Evolutionary conservation across 208 protist species (phyloP).

Genomic region (Leishmania lainsoni): DNA sequence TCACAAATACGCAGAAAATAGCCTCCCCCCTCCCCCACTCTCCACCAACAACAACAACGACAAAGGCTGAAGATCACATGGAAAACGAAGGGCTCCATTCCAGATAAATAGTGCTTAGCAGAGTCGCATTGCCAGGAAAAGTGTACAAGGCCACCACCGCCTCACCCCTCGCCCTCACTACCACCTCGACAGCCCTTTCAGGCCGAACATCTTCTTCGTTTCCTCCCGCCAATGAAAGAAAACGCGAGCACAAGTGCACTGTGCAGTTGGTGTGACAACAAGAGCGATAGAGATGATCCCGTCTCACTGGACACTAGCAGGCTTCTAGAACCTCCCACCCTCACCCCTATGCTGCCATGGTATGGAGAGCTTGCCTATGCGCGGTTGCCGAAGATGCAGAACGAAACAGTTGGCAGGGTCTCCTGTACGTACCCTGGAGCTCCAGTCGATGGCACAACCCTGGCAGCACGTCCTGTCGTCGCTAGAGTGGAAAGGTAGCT

Average conservation of each 20-base stretch:
- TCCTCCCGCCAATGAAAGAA: background rate
- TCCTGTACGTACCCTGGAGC: background rate
- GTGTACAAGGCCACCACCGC: background rate
- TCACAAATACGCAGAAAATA: background rate
- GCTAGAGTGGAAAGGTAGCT: background rate
- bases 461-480: background rate
- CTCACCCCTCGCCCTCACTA: background rate
- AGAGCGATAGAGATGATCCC: background rate
- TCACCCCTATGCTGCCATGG: background rate
- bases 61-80: background rate
- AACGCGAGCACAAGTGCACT: background rate
- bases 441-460: background rate
- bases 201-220: background rate
- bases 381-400: constrained; percentile 48
- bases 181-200: background rate
- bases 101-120: background rate
- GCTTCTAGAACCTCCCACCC: background rate
- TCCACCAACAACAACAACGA: too few relatives aligned
- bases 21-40: too few relatives aligned
- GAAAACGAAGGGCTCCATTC: background rate
- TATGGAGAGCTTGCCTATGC: background rate
- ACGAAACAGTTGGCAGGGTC: constrained; percentile 36
- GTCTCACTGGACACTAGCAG: background rate
- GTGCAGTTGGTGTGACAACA: background rate
- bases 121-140: background rate